These are phyloP conservation scores for Epichloe bromicola DNA, from an alignment of 2,329 filamentous ascomycete genomes.

Conservation along the genomic window DNA sequence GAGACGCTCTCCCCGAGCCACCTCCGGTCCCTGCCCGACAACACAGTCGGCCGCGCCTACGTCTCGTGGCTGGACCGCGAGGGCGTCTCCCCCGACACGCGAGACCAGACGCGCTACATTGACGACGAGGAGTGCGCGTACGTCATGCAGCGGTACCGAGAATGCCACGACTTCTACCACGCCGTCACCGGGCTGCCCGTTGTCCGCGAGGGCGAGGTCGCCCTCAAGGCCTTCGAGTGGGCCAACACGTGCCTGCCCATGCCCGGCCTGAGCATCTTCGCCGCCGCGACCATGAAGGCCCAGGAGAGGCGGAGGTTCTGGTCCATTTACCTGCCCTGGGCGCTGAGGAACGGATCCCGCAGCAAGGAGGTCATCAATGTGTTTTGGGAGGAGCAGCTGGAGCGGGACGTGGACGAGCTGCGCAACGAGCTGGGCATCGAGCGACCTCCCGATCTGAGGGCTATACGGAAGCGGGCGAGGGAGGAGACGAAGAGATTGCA, in stretches of 20 bases:
- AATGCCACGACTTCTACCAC: constrained; percentile 97
- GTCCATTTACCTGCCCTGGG: constrained; percentile 76
- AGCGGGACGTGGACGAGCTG: constrained; percentile 68
- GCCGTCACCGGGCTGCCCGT: constrained; percentile 83
- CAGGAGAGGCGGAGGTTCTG: constrained; percentile 67
- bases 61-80: constrained; percentile 87
- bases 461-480: constrained; percentile 57
- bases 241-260: constrained; percentile 89
- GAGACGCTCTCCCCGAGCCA: constrained; percentile 50
- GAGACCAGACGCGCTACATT: constrained; percentile 72
- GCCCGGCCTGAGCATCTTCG: constrained; percentile 77
- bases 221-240: constrained; percentile 97
- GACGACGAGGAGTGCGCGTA: constrained; percentile 94
- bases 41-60: constrained; percentile 71
- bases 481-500: constrained; percentile 55
- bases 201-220: constrained; percentile 89
- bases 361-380: constrained; percentile 82
- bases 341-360: constrained; percentile 64
- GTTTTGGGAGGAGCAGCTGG: constrained; percentile 92
- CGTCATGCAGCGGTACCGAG: constrained; percentile 95
- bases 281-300: constrained; percentile 74
- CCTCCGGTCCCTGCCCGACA: constrained; percentile 58
- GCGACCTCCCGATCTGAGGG: constrained; percentile 72
- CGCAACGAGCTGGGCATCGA: constrained; percentile 69
- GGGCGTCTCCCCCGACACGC: constrained; percentile 89